Evolutionary conservation across 257 asterid species (phyloP).

Genomic region (Salvia miltiorrhiza): DNA sequence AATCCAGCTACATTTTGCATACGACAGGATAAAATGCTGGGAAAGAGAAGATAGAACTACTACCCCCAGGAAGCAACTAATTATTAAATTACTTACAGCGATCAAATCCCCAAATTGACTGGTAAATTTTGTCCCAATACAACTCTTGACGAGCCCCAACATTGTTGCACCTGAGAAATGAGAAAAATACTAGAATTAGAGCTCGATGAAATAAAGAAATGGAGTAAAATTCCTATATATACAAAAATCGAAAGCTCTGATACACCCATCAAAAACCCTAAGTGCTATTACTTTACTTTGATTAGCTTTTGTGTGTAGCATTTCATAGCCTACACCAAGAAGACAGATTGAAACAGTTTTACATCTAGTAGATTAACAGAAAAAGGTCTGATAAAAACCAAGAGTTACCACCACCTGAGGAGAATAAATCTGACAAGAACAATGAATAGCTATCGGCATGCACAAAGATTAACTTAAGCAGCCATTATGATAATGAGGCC

Average conservation of each 20-base stretch:
- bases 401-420: neutral
- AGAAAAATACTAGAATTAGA: conserved; percentile 13
- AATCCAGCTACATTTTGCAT: neutral
- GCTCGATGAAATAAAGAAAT: conserved; percentile 16
- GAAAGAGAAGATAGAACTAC: neutral
- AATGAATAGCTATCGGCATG: neutral
- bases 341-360: neutral
- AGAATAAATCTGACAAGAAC: neutral
- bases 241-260: neutral
- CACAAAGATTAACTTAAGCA: neutral
- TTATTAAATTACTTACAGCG: conserved; percentile 55
- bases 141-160: conserved; percentile 91
- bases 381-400: neutral
- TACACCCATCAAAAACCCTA: neutral
- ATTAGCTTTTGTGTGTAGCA: neutral
- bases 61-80: neutral
- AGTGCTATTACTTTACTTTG: conserved; percentile 15
- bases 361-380: neutral
- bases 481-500: neutral
- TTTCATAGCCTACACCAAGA: neutral
- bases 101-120: conserved; percentile 93
- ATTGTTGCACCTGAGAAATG: conserved; percentile 65
- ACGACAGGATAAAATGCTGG: neutral
- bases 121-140: conserved; percentile 94
- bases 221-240: neutral